These are phyloP conservation scores for Talaromyces sp. DNA, from an alignment of 2,329 filamentous ascomycete genomes.

Conservation along the genomic window DNA sequence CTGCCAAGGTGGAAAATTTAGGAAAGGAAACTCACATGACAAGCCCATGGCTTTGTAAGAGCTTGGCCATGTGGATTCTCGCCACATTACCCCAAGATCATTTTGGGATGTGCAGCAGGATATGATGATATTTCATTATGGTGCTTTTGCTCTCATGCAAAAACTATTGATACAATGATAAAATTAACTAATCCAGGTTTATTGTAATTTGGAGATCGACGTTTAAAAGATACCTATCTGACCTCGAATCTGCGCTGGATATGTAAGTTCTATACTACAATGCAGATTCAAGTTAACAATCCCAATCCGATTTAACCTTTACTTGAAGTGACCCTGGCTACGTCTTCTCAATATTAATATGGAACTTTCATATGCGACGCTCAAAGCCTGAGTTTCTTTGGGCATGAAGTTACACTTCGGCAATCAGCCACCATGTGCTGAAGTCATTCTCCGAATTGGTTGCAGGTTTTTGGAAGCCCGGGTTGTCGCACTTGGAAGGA, in stretches of 20 bases:
- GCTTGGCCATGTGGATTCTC: background rate
- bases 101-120: background rate
- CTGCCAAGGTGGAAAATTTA: background rate
- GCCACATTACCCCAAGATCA: background rate
- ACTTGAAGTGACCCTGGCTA: background rate
- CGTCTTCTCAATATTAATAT: background rate
- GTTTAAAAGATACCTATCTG: too few relatives aligned
- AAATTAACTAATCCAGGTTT: too few relatives aligned
- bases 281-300: background rate
- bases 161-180: too few relatives aligned
- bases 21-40: background rate
- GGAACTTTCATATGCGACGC: background rate
- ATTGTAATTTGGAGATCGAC: too few relatives aligned
- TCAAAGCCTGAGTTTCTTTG: background rate
- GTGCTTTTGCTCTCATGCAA: background rate
- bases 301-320: background rate
- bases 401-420: conserved; percentile 13
- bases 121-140: background rate
- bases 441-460: background rate
- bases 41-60: background rate
- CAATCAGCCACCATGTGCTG: conserved; percentile 13
- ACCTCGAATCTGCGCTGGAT: too few relatives aligned
- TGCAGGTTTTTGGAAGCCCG: conserved; percentile 1
- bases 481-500: background rate
- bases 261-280: background rate